phyloP scores from a whole-genome alignment of 1,284 basidiomycete species.

The Meripilus lineatus region DNA sequence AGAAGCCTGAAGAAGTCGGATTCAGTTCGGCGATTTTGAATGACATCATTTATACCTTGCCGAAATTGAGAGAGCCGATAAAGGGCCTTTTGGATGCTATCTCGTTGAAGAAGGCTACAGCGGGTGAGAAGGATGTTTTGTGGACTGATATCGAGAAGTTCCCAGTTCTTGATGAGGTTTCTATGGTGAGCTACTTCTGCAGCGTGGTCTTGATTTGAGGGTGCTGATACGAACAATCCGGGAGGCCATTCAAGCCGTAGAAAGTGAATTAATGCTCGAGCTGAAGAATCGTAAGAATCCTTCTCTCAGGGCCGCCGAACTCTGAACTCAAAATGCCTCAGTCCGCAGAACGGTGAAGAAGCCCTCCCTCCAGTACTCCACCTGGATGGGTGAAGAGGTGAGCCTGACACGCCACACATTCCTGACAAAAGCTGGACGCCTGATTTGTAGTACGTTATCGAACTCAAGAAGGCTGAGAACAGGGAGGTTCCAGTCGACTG shows the following conservation, averaged over 20 bases:
- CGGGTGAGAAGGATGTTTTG: slow-evolving; percentile 67
- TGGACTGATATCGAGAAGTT: slow-evolving; percentile 74
- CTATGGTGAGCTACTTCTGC: slow-evolving; percentile 33
- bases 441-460: slow-evolving; percentile 61
- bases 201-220: slow-evolving; percentile 18
- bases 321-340: slow-evolving; percentile 22
- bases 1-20: slow-evolving; percentile 39
- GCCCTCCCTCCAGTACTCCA: slow-evolving; percentile 75
- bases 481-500: slow-evolving; percentile 74
- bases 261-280: slow-evolving; percentile 74
- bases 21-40: slow-evolving; percentile 70
- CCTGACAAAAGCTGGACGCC: slow-evolving; percentile 1
- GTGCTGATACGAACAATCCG: neutral
- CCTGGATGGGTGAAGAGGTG: slow-evolving; percentile 69
- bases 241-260: slow-evolving; percentile 57
- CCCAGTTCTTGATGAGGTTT: slow-evolving; percentile 56
- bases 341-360: slow-evolving; percentile 73
- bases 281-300: slow-evolving; percentile 56
- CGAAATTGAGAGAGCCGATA: slow-evolving; percentile 56
- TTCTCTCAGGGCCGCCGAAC: neutral
- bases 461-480: slow-evolving; percentile 72
- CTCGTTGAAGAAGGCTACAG: slow-evolving; percentile 59
- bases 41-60: slow-evolving; percentile 65
- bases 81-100: slow-evolving; percentile 56
- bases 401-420: slow-evolving; percentile 10